A percentile compares a stretch with the other conserved stretches of the same genome.
These are phyloP conservation scores for Nematocida homosporus DNA, from an alignment of 371 early-diverging fungal species.

Conservation along the genomic window DNA sequence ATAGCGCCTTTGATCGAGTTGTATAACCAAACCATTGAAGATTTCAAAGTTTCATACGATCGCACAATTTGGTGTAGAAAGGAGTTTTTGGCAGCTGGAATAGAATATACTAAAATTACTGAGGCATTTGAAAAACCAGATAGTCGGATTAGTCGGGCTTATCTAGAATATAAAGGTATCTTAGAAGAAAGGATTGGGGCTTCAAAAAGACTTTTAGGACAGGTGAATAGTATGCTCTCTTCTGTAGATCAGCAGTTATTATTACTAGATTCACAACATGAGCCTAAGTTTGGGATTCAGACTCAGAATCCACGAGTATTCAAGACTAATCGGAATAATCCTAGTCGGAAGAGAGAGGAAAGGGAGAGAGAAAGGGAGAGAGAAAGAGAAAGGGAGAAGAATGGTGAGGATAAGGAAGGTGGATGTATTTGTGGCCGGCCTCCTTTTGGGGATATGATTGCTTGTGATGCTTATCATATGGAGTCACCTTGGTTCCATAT, in stretches of 20 bases:
- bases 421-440: conserved; percentile 66
- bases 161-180: conserved; percentile 27
- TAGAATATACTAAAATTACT: conserved; percentile 44
- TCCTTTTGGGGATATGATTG: conserved; percentile 67
- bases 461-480: conserved; percentile 69
- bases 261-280: conserved; percentile 43
- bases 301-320: conserved; percentile 52
- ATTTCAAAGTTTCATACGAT: conserved; percentile 17
- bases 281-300: conserved; percentile 55
- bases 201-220: conserved; percentile 14
- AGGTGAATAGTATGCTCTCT: conserved; percentile 18
- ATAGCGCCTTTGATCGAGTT: conserved; percentile 7
- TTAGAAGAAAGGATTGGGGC: conserved; percentile 26
- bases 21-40: conserved; percentile 31
- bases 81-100: conserved; percentile 30
- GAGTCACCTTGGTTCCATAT: conserved; percentile 89
- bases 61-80: background rate
- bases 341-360: background rate
- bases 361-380: conserved; percentile 2
- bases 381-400: conserved; percentile 4
- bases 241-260: conserved; percentile 47
- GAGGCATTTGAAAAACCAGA: conserved; percentile 33
- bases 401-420: background rate
- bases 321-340: conserved; percentile 48
- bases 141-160: background rate